Base-by-base conservation (phyloP, 2,329 filamentous ascomycete species). In the Neonectria neomacrospora region DNA sequence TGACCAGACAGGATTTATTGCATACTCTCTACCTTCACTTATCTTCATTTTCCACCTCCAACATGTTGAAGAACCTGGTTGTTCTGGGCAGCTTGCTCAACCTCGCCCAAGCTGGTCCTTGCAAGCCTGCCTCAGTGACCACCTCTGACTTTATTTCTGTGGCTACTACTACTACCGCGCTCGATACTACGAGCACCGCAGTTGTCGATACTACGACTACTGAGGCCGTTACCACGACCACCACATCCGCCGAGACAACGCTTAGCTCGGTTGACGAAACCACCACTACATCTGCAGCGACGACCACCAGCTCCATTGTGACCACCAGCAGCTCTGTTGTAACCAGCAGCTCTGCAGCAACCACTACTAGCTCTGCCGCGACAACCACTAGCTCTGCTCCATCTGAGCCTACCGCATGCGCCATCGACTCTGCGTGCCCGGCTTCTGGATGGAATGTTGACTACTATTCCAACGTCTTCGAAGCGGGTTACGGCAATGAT, bases 401-500 rank as follows among this genome's bases (percentile, higher is more conserved):
- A 20, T 16, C 20, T 26, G 14, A 39, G 30, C 50, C 50, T 18
- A 53, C 30, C 32, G 2, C 50, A 2, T 53, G 50, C 20, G 30
- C 18, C 12, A 53, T 53, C 12, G 50, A 53, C 12, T 7, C 51
- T 16, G 44, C 28, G 48, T 65, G 63, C 4, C 50, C 34, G 5
- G 60, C 63, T 10, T 26, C 55, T 0, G 63, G 63, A 1, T 66
- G 59, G 28, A 67, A 70, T 28, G 60, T 71, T 6, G 66, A 70
- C 58, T 72, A 70, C 63, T 72, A 70, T 37, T 14, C 58, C 26
- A 72, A 72, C 26, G 62, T 47, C 34, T 65, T 72, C 11, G 45
- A 66, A 16, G 58, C 47, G 8, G 70, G 66, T 3, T 72, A 68
- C 58, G 67, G 68, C 34, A 66, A 68, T 7, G 53, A 65, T 23